Conservation (phyloP, 228 moss, liverwort and hornwort species). For the Sphagnum fallax region DNA sequence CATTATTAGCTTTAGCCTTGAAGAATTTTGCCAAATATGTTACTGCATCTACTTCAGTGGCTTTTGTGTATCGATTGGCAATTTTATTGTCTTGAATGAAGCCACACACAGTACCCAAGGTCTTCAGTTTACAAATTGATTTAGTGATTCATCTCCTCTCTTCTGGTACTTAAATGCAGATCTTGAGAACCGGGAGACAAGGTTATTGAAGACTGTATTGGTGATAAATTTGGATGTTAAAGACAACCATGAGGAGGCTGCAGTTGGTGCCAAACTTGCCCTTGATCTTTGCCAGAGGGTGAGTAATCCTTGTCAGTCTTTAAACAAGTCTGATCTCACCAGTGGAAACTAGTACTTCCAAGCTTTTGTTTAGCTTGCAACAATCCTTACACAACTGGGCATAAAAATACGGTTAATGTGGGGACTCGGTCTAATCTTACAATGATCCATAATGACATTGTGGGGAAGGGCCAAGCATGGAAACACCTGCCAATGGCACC, state of each 20-base stretch:
- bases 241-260: conserved; percentile 97
- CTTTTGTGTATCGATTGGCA: not conserved
- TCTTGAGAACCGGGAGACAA: conserved; percentile 81
- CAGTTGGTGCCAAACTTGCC: conserved; percentile 87
- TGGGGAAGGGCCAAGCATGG: no score
- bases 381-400: no score
- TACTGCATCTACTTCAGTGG: no score
- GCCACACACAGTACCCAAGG: not conserved
- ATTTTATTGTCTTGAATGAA: not conserved
- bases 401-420: no score
- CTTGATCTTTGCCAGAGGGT: conserved; percentile 96
- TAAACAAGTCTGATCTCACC: not conserved
- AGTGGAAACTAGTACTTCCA: not conserved
- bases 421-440: no score
- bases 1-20: no score
- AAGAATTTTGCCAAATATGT: no score
- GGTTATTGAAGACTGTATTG: conserved; percentile 79
- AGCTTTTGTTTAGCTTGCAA: not conserved
- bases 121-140: not conserved
- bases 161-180: conserved; percentile 46
- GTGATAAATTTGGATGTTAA: conserved; percentile 95
- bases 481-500: no score
- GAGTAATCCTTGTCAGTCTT: conserved; percentile 12
- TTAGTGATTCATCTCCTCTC: conserved; percentile 1
- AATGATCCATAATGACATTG: no score